Evolutionary conservation across 2,329 filamentous ascomycete genomes (phyloP), one percentile per base, ranked within the genome.

Genomic region (Fusarium secorum): DNA sequence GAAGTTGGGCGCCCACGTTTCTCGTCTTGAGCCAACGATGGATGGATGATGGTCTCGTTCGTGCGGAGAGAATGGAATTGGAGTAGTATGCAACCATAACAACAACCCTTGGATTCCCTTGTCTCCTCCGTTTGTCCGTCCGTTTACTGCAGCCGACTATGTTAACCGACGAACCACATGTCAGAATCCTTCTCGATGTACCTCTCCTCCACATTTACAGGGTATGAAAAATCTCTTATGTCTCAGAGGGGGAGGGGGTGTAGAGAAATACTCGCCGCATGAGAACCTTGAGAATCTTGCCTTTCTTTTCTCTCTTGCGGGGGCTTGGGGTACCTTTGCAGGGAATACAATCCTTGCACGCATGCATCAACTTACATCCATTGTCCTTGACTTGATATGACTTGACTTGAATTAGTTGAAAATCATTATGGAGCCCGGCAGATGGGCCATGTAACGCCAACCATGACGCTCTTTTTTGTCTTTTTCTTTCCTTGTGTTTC

Each of bases 381-480:
- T 39, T 28, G 26, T 28, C 59, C 41, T 46, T 56, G n/a, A 42
- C 36, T 28, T 64, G 60, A 26, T 41, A 30, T 41, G 39, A 49
- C 65, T 53, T 64, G 32, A 36, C 28, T 32, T 48, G n/a, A 33
- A 32, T 48, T 18, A 35, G 38, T 33, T 22, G 24, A 45, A 52
- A 48, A 60, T 60, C 30, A 36, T n/a, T 51, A 68, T 68, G 64
- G 56, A 61, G 60, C 66, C 63, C 67, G 71, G 70, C 66, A 71
- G 64, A 71, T 71, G 64, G 68, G 64, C 58, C 41, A 75, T 75
- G 74, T 75, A 73, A 75, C 74, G 58, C 62, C 58, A 62, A 20
- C 28, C 33, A 44, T 65, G 51, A 39, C 60, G 39, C 53, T 54
- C 8, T 24, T 42, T 42, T 42, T 42, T 54, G 15, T 42, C 36